Conservation (phyloP, 2,329 filamentous ascomycete genomes). For the Ophiostoma ulmi region DNA sequence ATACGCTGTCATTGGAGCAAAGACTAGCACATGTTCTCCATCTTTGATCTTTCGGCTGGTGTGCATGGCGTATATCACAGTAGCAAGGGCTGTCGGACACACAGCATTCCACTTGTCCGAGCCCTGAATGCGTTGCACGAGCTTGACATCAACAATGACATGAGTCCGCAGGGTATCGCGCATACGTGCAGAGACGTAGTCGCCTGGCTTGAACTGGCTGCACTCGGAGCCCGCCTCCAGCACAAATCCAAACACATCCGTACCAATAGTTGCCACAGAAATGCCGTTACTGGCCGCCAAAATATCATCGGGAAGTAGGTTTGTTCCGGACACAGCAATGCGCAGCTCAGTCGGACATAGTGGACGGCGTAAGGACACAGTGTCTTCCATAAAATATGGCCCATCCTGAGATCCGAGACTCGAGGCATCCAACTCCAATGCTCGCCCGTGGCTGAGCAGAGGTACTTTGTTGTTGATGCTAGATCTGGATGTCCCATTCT, state of each 20-base stretch:
- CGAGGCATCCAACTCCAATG: slow-evolving; percentile 26
- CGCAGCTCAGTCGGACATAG: slow-evolving; percentile 37
- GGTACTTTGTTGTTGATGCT: not conserved
- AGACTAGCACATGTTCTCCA: slow-evolving; percentile 39
- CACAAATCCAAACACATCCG: slow-evolving; percentile 41
- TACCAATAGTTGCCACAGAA: slow-evolving; percentile 22
- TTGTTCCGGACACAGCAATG: slow-evolving; percentile 37
- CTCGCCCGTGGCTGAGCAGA: not conserved
- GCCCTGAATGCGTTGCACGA: slow-evolving; percentile 34
- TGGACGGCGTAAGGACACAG: slow-evolving; percentile 1
- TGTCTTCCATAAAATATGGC: slow-evolving; percentile 28
- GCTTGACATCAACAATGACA: slow-evolving; percentile 34
- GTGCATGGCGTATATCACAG: slow-evolving; percentile 42
- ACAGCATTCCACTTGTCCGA: slow-evolving; percentile 26
- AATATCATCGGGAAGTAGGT: slow-evolving; percentile 37
- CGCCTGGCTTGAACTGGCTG: slow-evolving; percentile 35
- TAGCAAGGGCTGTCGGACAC: slow-evolving; percentile 38
- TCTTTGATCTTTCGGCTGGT: slow-evolving; percentile 31
- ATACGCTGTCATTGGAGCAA: slow-evolving; percentile 40
- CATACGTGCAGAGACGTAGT: slow-evolving; percentile 41
- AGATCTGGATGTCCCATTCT: slow-evolving; percentile 28
- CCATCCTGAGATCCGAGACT: slow-evolving; percentile 22
- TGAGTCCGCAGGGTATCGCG: slow-evolving; percentile 37
- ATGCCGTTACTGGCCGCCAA: slow-evolving; percentile 30
- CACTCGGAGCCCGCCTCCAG: slow-evolving; percentile 35